Base-by-base conservation (phyloP, 306 rosid genomes). In the Parietaria judaica region DNA sequence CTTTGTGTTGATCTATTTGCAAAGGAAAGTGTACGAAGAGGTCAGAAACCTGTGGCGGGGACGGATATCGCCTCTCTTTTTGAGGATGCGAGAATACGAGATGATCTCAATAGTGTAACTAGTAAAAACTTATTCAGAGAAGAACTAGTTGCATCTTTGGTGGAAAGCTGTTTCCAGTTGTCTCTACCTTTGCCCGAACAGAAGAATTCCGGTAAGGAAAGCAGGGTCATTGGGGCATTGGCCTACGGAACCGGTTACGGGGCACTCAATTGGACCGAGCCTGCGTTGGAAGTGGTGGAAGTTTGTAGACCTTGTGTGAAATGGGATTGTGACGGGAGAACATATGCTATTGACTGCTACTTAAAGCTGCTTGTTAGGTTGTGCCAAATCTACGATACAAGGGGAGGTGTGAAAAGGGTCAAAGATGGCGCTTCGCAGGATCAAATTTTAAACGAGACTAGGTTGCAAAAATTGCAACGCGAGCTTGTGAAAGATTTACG, bases 191-290 rank as follows among this genome's bases (percentile, higher is more conserved):
- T 92, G 80, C 95, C 99, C 58, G 99, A 92, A 79, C 99, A 88
- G 64, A 86, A 80, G 52, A 88, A 79, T 78, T 49, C 99, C 0
- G 97, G 97, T 72, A 92, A 73, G 89, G 99, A 92, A 82, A 76
- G 97, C 84, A 82, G 99, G 81, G 99, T 92, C 63, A 92, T 92
- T 72, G 99, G 99, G 67, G 99, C 99, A 63, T 79, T 92, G 83
- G 99, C 99, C 37, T 92, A 92, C 61, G 99, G 99, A 78, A 92
- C 99, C 67, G 99, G 99, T 73, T 92, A 92, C 69, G 99, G 99
- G 65, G 99, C 99, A 58, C 78, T 92, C 58, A 86, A 92, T 74
- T 92, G 99, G 99, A 88, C 94, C 0, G 99, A 92, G 76, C 99
- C 99, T 79, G 88, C 99, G 67, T 68, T 92, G 70, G 97, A 92